These are phyloP conservation scores for Didymella segeticola DNA, from an alignment of 2,329 filamentous ascomycete genomes.

Conservation along the genomic window DNA sequence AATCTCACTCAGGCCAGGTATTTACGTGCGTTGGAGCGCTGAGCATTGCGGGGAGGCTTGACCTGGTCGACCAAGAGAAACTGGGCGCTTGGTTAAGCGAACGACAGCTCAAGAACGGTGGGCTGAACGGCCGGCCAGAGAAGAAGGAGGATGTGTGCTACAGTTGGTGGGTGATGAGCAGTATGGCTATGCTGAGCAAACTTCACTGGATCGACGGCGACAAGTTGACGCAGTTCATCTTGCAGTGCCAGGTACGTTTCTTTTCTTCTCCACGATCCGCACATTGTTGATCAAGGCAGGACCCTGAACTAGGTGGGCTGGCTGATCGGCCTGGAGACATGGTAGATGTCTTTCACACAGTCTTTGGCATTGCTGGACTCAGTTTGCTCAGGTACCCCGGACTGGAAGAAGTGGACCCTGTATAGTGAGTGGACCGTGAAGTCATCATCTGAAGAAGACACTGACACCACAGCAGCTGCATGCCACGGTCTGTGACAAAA, in stretches of 20 bases:
- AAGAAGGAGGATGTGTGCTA: conserved; percentile 98
- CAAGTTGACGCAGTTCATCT: conserved; percentile 80
- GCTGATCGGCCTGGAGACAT: conserved; percentile 90
- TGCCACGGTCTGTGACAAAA: conserved; percentile 49
- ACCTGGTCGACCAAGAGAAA: conserved; percentile 81
- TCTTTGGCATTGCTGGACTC: conserved; percentile 86
- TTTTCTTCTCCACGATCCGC: not conserved
- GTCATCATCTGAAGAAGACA: not conserved
- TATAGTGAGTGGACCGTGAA: conserved; percentile 69
- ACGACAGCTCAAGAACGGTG: conserved; percentile 84
- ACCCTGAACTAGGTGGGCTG: conserved; percentile 81
- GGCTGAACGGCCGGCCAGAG: conserved; percentile 91
- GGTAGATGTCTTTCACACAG: conserved; percentile 97
- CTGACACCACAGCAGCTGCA: conserved; percentile 42
- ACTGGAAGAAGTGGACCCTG: conserved; percentile 81
- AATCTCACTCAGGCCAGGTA: conserved; percentile 94
- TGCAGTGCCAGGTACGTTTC: conserved; percentile 73
- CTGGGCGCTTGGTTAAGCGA: conserved; percentile 92
- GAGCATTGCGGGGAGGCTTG: conserved; percentile 80
- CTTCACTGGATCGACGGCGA: conserved; percentile 92
- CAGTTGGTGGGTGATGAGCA: conserved; percentile 97
- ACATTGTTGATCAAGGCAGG: conserved; percentile 52
- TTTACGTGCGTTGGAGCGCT: conserved; percentile 92
- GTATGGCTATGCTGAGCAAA: conserved; percentile 84
- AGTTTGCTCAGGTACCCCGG: conserved; percentile 82